These are phyloP conservation scores for Malassezia sp. DNA, from an alignment of 1,284 basidiomycete species.

Conservation along the genomic window DNA sequence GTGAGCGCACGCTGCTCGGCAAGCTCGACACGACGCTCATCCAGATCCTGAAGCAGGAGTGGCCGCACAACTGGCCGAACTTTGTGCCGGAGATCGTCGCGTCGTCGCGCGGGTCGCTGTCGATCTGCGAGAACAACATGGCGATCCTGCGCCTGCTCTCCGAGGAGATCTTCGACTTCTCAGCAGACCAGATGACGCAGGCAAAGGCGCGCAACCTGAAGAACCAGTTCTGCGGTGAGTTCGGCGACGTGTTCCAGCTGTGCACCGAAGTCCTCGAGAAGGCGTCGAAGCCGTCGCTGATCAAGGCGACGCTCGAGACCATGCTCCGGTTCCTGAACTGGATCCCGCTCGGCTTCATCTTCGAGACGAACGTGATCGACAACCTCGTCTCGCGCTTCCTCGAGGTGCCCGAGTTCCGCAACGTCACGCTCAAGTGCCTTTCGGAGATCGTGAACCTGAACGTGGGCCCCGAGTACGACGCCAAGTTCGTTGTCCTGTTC, in stretches of 20 bases:
- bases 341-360: slow-evolving; percentile 98
- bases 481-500: slow-evolving; percentile 94
- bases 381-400: slow-evolving; percentile 81
- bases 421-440: slow-evolving; percentile 90
- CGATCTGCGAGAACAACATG: slow-evolving; percentile 99
- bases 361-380: slow-evolving; percentile 96
- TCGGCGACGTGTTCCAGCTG: slow-evolving; percentile 46
- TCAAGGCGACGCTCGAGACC: slow-evolving; percentile 91
- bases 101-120: slow-evolving; percentile 88
- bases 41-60: slow-evolving; percentile 97
- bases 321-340: slow-evolving; percentile 93
- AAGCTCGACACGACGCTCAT: slow-evolving; percentile 95
- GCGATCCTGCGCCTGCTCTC: slow-evolving; percentile 92
- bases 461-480: slow-evolving; percentile 95
- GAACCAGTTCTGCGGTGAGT: slow-evolving; percentile 53
- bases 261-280: slow-evolving; percentile 77
- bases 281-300: slow-evolving; percentile 89
- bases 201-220: slow-evolving; percentile 95
- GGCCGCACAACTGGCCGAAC: slow-evolving; percentile 98
- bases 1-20: slow-evolving; percentile 90
- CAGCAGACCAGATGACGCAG: slow-evolving; percentile 96
- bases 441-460: slow-evolving; percentile 78
- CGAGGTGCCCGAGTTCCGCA: slow-evolving; percentile 91
- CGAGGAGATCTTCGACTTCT: slow-evolving; percentile 98
- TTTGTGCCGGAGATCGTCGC: slow-evolving; percentile 97